phyloP scores from a whole-genome alignment of 1,284 basidiomycete species.

The Cutaneotrichosporon sp. region DNA sequence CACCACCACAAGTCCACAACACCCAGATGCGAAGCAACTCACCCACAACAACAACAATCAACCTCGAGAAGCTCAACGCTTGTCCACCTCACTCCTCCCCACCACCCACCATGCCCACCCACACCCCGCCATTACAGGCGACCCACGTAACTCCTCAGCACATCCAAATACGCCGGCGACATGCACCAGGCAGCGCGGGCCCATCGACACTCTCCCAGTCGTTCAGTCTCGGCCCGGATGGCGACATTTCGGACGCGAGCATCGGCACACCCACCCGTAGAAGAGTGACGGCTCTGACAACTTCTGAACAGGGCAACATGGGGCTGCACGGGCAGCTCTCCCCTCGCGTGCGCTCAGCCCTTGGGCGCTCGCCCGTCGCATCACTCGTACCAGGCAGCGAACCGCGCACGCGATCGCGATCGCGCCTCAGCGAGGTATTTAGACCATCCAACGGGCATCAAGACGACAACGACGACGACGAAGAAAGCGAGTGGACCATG shows the following conservation, averaged over 20 bases:
- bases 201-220: constrained; percentile 17
- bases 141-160: constrained; percentile 17
- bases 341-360: constrained; percentile 22
- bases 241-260: constrained; percentile 12
- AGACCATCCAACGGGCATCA: constrained; percentile 8
- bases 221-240: constrained; percentile 22
- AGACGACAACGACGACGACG: constrained; percentile 56
- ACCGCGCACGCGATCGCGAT: constrained; percentile 18
- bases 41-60: constrained; percentile 2
- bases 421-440: constrained; percentile 15
- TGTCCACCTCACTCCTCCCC: not conserved
- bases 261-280: constrained; percentile 19
- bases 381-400: constrained; percentile 7
- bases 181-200: constrained; percentile 6
- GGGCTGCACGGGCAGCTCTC: constrained; percentile 25
- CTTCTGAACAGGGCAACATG: constrained; percentile 25
- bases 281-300: constrained; percentile 15
- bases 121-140: constrained; percentile 16
- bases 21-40: not conserved
- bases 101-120: constrained; percentile 15
- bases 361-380: not conserved
- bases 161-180: constrained; percentile 2
- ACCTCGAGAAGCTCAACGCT: no score
- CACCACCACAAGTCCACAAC: not conserved
- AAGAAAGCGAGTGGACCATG: constrained; percentile 72